phyloP scores from a whole-genome alignment of 768 basidiomycete genomes.

The Leccinum uliginosum region DNA sequence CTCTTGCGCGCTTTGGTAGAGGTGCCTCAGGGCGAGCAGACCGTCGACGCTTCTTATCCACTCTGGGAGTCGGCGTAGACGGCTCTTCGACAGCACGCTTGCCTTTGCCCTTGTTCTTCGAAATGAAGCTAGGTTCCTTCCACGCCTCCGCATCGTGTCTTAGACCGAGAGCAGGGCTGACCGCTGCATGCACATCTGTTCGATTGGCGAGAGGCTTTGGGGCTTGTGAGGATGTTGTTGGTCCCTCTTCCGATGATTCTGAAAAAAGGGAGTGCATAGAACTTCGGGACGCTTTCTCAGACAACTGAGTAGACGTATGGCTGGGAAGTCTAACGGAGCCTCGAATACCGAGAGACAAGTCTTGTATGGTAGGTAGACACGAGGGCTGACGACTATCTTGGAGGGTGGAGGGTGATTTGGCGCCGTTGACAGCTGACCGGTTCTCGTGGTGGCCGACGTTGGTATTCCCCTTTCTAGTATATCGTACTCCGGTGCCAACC shows the following conservation, averaged over 20 bases:
- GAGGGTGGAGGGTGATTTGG: background rate
- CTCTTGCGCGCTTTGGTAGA: constrained; percentile 13
- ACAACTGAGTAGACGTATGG: background rate
- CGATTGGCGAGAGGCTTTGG: background rate
- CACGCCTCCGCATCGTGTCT: constrained; percentile 28
- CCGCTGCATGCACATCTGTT: background rate
- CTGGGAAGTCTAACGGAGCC: background rate
- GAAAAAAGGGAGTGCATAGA: constrained; percentile 29
- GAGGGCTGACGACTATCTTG: background rate
- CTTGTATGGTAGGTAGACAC: background rate
- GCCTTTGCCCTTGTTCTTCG: constrained; percentile 17
- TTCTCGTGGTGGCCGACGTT: background rate
- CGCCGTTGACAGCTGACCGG: constrained; percentile 5
- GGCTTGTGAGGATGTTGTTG: background rate
- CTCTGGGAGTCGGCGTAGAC: background rate
- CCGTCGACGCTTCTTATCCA: constrained; percentile 14
- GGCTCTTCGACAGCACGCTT: constrained; percentile 11
- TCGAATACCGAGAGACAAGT: background rate
- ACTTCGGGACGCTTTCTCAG: constrained; percentile 1
- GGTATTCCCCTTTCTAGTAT: background rate
- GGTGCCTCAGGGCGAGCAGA: constrained; percentile 8
- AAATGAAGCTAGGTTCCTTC: constrained; percentile 31
- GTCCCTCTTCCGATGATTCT: constrained; percentile 1
- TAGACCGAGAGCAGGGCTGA: background rate
- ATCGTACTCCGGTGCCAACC: constrained; percentile 1